Evolutionary conservation across 2,329 filamentous ascomycete genomes (phyloP).

Genomic region (Fusarium sp.): DNA sequence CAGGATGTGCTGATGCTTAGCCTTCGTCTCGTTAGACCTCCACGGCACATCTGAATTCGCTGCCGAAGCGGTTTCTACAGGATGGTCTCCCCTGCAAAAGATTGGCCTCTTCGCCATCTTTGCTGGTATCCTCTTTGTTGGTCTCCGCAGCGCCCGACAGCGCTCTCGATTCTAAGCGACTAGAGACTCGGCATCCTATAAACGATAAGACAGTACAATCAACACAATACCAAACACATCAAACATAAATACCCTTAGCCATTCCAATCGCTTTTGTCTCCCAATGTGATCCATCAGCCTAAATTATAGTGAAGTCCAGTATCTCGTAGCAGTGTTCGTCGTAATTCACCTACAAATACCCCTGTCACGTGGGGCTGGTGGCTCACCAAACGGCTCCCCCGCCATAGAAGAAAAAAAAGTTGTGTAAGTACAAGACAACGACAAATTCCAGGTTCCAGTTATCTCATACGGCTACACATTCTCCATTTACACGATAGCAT

Average conservation of each 20-base stretch:
- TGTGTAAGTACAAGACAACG: slow-evolving; percentile 46
- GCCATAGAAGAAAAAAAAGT: slow-evolving; percentile 48
- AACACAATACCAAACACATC: slow-evolving; percentile 21
- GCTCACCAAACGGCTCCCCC: slow-evolving; percentile 33
- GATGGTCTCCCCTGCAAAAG: slow-evolving; percentile 43
- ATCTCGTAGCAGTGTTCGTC: background rate
- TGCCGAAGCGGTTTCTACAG: slow-evolving; percentile 28
- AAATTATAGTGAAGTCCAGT: background rate
- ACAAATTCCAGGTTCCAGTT: slow-evolving; percentile 6
- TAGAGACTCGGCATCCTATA: slow-evolving; percentile 6
- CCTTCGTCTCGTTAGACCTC: slow-evolving; percentile 45
- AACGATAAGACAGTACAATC: slow-evolving; percentile 31
- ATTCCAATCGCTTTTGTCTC: background rate
- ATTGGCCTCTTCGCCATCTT: slow-evolving; percentile 38
- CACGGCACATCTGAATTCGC: slow-evolving; percentile 42
- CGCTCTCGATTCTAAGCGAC: slow-evolving; percentile 35
- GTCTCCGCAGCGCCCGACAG: slow-evolving; percentile 38
- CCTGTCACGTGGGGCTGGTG: slow-evolving; percentile 50
- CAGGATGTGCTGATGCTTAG: slow-evolving; percentile 53
- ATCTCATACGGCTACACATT: background rate
- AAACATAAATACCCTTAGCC: background rate
- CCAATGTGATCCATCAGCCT: background rate
- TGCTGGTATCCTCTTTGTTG: slow-evolving; percentile 39
- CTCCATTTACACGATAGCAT: background rate
- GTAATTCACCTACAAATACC: slow-evolving; percentile 10